Evolutionary conservation across 192 early-diverging fungal species (phyloP), one percentile per base, ranked within the genome.

Genomic region (Podila epicladia): DNA sequence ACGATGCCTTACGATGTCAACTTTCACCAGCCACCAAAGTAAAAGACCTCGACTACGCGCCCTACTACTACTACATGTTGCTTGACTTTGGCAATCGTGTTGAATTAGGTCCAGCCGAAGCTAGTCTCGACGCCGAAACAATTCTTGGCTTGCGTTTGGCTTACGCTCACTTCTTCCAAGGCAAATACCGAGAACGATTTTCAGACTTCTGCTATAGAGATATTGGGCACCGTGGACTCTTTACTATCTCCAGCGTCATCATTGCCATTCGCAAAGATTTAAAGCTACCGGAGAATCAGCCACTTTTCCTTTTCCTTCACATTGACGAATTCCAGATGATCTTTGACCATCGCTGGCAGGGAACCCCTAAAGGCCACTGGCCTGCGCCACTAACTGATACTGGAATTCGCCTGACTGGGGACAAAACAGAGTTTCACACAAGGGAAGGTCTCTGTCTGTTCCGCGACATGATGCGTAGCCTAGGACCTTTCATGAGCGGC

Each of bases 251-350:
- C 31, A 2, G 8, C 17, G 49, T 57, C 33, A 64, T 50, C 5
- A 57, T 33, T 32, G 71, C 38, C 22, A 72, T 72, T 58, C 63
- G 63, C 51, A 6, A 72, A 29, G 50, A 45, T 35, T 9, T 64
- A n/a, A 29, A 72, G 57, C 62, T 57, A 19, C 62, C 51, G 28
- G 50, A 37, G 1, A 3, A 72, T 9, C n/a, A 37, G 19, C 71
- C 61, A 22, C 4, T 72, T 19, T 62, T 66, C 35, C 48, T 72
- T 22, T 72, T 72, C 49, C 61, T 72, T 9, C 71, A 72, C 37
- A 55, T 72, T 24, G 71, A 72, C 28, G 71, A 57, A 35, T 65
- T 72, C 37, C 63, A 72, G 2, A 65, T n/a, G 9, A 72, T 72
- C 22, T 65, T 72, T n/a, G 50, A 32, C 1, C 3, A 33, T 33